phyloP scores from a whole-genome alignment of 495 filamentous ascomycete genomes.

The Hamigera avellanea region DNA sequence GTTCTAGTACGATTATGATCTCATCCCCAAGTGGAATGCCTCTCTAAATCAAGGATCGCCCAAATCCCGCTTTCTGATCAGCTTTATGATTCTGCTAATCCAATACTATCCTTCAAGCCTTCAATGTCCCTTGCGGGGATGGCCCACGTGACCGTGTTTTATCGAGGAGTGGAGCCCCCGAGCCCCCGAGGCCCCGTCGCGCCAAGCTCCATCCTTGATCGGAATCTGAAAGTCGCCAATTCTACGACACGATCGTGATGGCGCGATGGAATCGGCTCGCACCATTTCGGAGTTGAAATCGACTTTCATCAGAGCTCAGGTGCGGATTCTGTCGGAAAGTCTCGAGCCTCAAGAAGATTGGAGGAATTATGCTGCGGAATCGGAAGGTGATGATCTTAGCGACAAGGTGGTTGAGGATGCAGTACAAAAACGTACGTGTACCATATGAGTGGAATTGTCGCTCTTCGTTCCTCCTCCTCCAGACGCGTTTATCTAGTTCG shows the following conservation, averaged over 20 bases:
- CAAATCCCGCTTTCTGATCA: too few relatives aligned
- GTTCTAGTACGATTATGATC: neutral
- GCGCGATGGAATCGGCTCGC: slow-evolving; percentile 30
- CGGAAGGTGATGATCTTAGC: slow-evolving; percentile 35
- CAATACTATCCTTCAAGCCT: too few relatives aligned
- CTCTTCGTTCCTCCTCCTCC: too few relatives aligned
- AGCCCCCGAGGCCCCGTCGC: slow-evolving; percentile 5
- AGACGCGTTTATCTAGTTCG: too few relatives aligned
- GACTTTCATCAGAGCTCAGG: slow-evolving; percentile 49
- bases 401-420: slow-evolving; percentile 46
- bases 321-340: slow-evolving; percentile 45
- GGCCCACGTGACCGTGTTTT: neutral
- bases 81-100: too few relatives aligned
- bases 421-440: slow-evolving; percentile 34
- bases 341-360: slow-evolving; percentile 47
- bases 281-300: slow-evolving; percentile 54
- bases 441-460: too few relatives aligned
- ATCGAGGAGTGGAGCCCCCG: slow-evolving; percentile 1
- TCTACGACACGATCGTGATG: slow-evolving; percentile 8
- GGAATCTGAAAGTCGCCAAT: neutral
- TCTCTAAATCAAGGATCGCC: too few relatives aligned
- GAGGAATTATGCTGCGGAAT: slow-evolving; percentile 33
- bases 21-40: too few relatives aligned
- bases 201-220: neutral
- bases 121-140: neutral